Evolutionary conservation across 345 rosid genomes (phyloP).

Genomic region (Euphorbia tirucalli): DNA sequence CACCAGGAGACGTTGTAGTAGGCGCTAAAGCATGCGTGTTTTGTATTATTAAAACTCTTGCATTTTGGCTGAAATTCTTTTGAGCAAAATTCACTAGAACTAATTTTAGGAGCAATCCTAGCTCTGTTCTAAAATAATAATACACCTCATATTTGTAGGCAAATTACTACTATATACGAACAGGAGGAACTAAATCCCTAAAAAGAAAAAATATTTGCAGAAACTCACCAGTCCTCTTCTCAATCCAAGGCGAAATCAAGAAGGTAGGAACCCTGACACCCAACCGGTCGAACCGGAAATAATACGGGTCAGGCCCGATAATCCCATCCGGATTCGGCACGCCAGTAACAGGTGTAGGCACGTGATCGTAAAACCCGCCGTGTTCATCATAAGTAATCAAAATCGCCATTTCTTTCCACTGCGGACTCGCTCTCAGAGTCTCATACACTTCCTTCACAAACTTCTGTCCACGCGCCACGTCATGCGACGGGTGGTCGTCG

Average conservation of each 20-base stretch:
- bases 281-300: constrained; percentile 80
- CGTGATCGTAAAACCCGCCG: constrained; percentile 97
- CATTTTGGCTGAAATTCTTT: too few species aligned
- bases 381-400: constrained; percentile 93
- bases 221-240: constrained; percentile 79
- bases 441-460: constrained; percentile 96
- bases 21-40: too few species aligned
- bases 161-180: neutral
- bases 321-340: constrained; percentile 97
- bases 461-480: constrained; percentile 77
- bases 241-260: constrained; percentile 89
- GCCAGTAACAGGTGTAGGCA: constrained; percentile 71
- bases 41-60: too few species aligned
- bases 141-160: too few species aligned
- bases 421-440: constrained; percentile 82
- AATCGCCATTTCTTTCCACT: constrained; percentile 95
- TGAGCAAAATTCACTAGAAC: too few species aligned
- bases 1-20: too few species aligned
- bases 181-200: neutral
- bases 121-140: too few species aligned
- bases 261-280: constrained; percentile 93
- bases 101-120: too few species aligned
- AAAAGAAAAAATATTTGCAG: neutral
- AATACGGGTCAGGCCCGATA: constrained; percentile 83
- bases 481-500: constrained; percentile 97